phyloP scores from a whole-genome alignment of 176 grass and related monocot genomes.

The Phoenix roebelenii region DNA sequence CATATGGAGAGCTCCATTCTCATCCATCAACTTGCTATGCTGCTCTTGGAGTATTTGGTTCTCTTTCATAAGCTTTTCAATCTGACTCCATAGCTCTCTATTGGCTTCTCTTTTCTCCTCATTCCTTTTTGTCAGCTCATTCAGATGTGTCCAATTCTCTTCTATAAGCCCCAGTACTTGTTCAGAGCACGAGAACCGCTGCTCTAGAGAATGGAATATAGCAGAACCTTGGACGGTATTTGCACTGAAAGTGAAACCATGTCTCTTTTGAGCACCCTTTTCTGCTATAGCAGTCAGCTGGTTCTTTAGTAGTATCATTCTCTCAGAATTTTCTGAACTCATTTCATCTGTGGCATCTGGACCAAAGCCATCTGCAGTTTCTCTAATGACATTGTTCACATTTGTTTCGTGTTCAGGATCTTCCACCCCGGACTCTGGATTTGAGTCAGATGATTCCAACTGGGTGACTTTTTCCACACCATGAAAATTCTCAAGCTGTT shows the following conservation, averaged over 20 bases:
- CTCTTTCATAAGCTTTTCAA: constrained; percentile 16
- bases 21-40: constrained; percentile 11
- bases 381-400: too few relatives aligned
- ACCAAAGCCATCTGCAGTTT: too few relatives aligned
- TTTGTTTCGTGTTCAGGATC: too few relatives aligned
- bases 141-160: background rate
- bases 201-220: too few relatives aligned
- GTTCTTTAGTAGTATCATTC: too few relatives aligned
- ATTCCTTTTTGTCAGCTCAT: background rate
- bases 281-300: too few relatives aligned
- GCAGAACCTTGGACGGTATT: background rate
- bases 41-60: constrained; percentile 15
- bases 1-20: constrained; percentile 8
- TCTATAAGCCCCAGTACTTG: background rate
- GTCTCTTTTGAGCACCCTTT: too few relatives aligned
- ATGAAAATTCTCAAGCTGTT: background rate
- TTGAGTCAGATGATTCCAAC: too few relatives aligned
- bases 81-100: background rate
- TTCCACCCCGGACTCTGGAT: too few relatives aligned
- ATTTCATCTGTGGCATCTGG: background rate
- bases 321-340: background rate
- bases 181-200: too few relatives aligned
- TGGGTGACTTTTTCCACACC: background rate
- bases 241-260: too few relatives aligned
- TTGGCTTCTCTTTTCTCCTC: background rate